A percentile compares a stretch with the other conserved stretches of the same genome.
phyloP scores from a whole-genome alignment of 169 alveolate genomes.

The Plasmodium knowlesi region DNA sequence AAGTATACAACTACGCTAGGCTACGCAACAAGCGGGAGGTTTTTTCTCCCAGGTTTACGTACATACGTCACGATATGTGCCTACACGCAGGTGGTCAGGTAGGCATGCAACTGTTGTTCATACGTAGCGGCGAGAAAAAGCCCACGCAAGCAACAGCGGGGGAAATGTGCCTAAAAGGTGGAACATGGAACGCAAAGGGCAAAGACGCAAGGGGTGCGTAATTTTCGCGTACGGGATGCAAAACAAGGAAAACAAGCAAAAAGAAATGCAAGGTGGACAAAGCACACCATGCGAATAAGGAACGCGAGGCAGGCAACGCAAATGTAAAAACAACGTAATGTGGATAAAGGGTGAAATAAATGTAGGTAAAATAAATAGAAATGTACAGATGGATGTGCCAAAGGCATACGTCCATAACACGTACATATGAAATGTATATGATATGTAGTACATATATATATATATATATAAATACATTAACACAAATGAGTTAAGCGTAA shows the following conservation, averaged over 20 bases:
- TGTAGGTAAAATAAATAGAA: too few species aligned
- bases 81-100: background rate
- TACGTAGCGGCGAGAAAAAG: background rate
- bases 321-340: background rate
- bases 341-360: background rate
- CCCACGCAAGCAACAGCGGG: background rate
- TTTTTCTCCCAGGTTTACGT: background rate
- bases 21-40: background rate
- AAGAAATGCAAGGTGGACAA: background rate
- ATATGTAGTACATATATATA: background rate
- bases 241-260: background rate
- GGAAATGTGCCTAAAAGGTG: background rate
- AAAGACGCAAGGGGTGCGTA: background rate
- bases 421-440: background rate
- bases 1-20: background rate
- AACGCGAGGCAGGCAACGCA: background rate
- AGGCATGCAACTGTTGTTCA: background rate
- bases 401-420: background rate
- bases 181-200: background rate
- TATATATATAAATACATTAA: background rate
- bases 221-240: background rate
- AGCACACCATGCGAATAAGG: background rate
- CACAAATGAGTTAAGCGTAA: background rate
- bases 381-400: background rate
- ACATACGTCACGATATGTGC: background rate